phyloP scores from a whole-genome alignment of 495 filamentous ascomycete genomes.

The Astrocystis sublimbata region DNA sequence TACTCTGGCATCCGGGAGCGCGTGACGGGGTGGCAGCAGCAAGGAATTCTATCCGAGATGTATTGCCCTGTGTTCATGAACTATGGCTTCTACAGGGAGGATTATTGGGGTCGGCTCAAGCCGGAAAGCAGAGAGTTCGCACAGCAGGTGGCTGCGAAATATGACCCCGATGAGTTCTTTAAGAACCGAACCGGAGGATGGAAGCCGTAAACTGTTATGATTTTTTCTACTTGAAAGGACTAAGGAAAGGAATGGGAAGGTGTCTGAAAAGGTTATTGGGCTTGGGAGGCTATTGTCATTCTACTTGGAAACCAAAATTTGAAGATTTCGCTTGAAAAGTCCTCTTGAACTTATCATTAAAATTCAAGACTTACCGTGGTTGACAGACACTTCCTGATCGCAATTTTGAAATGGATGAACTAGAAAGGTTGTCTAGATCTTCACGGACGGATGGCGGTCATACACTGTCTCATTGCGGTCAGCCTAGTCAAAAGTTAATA shows the following conservation, averaged over 20 bases:
- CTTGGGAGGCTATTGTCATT: neutral
- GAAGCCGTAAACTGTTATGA: constrained; percentile 24
- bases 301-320: no score
- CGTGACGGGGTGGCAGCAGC: constrained; percentile 38
- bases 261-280: neutral
- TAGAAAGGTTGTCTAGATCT: no score
- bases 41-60: constrained; percentile 50
- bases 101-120: constrained; percentile 54
- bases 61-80: constrained; percentile 60
- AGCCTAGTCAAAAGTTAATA: no score
- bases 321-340: no score
- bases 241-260: neutral
- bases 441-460: no score
- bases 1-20: constrained; percentile 32
- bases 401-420: no score
- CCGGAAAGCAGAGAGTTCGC: constrained; percentile 44
- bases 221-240: neutral
- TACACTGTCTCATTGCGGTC: no score
- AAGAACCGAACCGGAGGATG: constrained; percentile 53
- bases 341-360: no score
- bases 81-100: constrained; percentile 54
- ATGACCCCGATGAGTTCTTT: constrained; percentile 57
- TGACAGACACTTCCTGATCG: no score
- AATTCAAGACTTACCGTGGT: no score
- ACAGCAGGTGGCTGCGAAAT: constrained; percentile 40